phyloP scores from a whole-genome alignment of 768 basidiomycete species.

The Russula lepida region DNA sequence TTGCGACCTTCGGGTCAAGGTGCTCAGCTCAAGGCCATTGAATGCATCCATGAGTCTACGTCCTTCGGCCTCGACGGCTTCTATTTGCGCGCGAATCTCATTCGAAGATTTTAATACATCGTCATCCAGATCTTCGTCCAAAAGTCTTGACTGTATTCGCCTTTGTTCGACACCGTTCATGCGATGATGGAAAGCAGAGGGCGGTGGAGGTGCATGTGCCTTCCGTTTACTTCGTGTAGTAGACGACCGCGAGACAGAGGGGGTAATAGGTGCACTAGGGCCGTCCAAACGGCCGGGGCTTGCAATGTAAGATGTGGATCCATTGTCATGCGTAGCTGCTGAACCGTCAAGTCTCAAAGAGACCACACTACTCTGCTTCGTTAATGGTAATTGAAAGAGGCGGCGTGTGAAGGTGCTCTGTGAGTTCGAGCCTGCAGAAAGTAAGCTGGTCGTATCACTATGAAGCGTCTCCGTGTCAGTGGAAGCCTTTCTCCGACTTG shows the following conservation, averaged over 20 bases:
- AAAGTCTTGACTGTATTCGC: constrained; percentile 21
- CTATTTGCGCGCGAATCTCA: constrained; percentile 59
- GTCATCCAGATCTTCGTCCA: constrained; percentile 43
- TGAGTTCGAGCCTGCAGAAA: constrained; percentile 23
- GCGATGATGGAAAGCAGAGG: constrained; percentile 28
- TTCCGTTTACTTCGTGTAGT: constrained; percentile 19
- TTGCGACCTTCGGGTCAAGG: constrained; percentile 44
- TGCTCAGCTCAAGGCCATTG: constrained; percentile 66
- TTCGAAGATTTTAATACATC: constrained; percentile 50
- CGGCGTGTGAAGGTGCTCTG: constrained; percentile 20
- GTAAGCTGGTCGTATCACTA: constrained; percentile 27
- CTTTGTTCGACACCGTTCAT: constrained; percentile 16
- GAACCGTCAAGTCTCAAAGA: constrained; percentile 41
- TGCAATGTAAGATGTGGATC: constrained; percentile 18
- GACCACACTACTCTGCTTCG: constrained; percentile 43
- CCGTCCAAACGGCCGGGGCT: constrained; percentile 24
- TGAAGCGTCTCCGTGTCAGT: constrained; percentile 19
- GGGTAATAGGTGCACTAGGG: constrained; percentile 21
- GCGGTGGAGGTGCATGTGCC: constrained; percentile 21
- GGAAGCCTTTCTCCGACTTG: constrained; percentile 25
- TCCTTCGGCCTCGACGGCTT: constrained; percentile 61
- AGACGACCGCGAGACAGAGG: constrained; percentile 32
- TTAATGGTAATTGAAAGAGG: constrained; percentile 30
- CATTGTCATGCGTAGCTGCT: constrained; percentile 34
- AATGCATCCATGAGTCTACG: constrained; percentile 69